A percentile compares a stretch with the other conserved stretches of the same genome.
phyloP scores from a whole-genome alignment of 1,284 basidiomycete species.

The Ganoderma sinense region DNA sequence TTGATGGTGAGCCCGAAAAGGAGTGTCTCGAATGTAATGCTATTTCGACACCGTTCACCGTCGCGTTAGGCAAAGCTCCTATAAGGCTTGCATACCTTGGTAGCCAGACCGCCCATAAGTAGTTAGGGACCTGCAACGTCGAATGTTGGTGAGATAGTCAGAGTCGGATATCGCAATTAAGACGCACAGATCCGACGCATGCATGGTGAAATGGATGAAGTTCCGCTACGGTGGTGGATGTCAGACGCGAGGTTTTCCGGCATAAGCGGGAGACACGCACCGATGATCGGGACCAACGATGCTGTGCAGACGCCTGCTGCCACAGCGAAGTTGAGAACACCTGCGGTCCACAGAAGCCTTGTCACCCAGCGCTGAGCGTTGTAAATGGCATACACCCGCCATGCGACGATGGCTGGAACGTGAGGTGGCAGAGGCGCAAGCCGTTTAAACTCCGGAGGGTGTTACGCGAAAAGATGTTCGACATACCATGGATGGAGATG shows the following conservation, averaged over 20 bases:
- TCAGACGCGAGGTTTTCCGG: not conserved
- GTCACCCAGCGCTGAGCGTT: conserved; percentile 37
- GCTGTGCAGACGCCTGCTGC: conserved; percentile 35
- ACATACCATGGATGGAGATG: conserved; percentile 41
- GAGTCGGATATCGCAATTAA: not conserved
- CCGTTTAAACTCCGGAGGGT: not conserved
- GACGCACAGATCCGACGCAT: conserved; percentile 38
- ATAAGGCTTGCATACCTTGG: conserved; percentile 33
- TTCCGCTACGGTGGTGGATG: conserved; percentile 22
- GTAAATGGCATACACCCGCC: conserved; percentile 39
- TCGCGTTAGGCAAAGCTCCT: not conserved
- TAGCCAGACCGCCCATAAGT: conserved; percentile 41
- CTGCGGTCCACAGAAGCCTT: conserved; percentile 35
- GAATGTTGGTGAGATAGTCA: not conserved
- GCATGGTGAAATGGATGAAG: conserved; percentile 36
- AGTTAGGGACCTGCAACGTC: conserved; percentile 35
- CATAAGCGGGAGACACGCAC: conserved; percentile 26
- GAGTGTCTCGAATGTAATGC: conserved; percentile 41
- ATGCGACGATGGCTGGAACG: conserved; percentile 38
- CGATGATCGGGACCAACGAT: conserved; percentile 35
- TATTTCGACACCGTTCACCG: conserved; percentile 14
- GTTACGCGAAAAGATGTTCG: not conserved
- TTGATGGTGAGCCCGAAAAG: conserved; percentile 39
- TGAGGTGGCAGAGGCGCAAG: not conserved
- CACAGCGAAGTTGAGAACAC: conserved; percentile 34